Percentiles rank a stretch among this genome's conserved stretches.
Conservation (phyloP, 306 rosid species). For the Vachellia pachyceras region DNA sequence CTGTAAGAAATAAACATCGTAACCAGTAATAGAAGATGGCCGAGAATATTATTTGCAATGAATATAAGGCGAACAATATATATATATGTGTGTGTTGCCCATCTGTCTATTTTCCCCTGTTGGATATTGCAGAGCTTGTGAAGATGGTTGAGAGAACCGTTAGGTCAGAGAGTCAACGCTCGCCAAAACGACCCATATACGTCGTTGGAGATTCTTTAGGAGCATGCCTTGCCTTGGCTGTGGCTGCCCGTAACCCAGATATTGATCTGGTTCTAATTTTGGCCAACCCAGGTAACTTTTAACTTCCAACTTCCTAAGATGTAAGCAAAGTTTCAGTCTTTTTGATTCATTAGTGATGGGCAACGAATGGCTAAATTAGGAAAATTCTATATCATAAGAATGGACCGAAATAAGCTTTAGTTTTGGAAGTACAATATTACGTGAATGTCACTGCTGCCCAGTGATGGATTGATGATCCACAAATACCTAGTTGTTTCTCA, state of each 20-base stretch:
- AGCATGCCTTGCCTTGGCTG: slow-evolving; percentile 84
- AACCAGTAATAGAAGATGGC: slow-evolving; percentile 7
- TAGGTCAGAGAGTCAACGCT: slow-evolving; percentile 54
- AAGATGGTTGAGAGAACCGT: slow-evolving; percentile 72
- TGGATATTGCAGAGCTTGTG: slow-evolving; percentile 61
- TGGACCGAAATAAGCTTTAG: background rate
- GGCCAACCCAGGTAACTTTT: slow-evolving; percentile 76
- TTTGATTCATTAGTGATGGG: slow-evolving; percentile 1
- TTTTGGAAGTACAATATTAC: background rate
- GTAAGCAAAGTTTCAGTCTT: background rate
- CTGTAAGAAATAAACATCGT: background rate
- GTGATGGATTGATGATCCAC: slow-evolving; percentile 17
- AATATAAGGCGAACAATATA: background rate
- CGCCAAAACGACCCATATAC: slow-evolving; percentile 80
- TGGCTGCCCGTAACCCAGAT: slow-evolving; percentile 77
- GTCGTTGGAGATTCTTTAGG: slow-evolving; percentile 89
- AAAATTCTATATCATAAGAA: no score
- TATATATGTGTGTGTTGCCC: slow-evolving; percentile 10
- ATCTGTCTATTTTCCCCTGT: slow-evolving; percentile 12
- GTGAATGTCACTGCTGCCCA: background rate
- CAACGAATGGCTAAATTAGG: no score
- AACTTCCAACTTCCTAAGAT: background rate
- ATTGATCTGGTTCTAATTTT: slow-evolving; percentile 83
- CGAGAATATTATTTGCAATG: slow-evolving; percentile 10
- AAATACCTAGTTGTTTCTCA: slow-evolving; percentile 28